Evolutionary conservation across 257 asterid genomes (phyloP), one percentile per base, ranked within the genome.

Genomic region (Solanum phureja): DNA sequence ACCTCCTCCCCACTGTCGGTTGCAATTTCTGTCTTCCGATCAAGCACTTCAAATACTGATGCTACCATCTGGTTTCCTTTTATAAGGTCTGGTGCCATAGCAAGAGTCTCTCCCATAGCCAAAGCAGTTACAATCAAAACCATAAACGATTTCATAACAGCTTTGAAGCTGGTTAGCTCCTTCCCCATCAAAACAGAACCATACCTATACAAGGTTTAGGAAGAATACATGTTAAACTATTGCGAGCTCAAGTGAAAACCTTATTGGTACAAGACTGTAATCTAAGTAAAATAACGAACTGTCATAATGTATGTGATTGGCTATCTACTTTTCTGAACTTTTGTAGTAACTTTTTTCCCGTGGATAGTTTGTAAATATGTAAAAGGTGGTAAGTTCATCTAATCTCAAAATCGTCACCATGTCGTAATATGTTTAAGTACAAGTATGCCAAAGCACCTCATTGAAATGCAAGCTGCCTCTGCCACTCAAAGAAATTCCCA

Each of bases 11-110:
- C 99, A 19, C 90, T 93, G 73, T 97, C 98, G 11, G 91, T 90
- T 35, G 83, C 23, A 38, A 97, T 94, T 94, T 96, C 97, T 3
- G 95, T 92, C 90, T 89, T 92, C 23, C 99, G 92, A 83, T 97
- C 99, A 2, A 97, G 94, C 60, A 97, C 90, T 87, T 96, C 98
- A 90, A 97, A 95, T 34, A 97, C 98, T 0, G 98, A 95, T 13
- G 96, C 92, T 90, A 97, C 94, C 99, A 96, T 97, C 83, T 92
- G 94, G 91, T 95, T 95, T 34, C 99, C 99, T 88, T 95, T 97
- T n/a, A 97, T 88, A 76, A 97, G 94, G 83, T 97, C 99, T 19
- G 99, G 99, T 9, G 98, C 99, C 99, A 97, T 96, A 60, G 99
- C 99, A 33, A 97, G 93, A 10, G 98, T 96, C 93, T 97, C 99